Conservation (phyloP, 441 rosid species). For the Brassica hybrid region DNA sequence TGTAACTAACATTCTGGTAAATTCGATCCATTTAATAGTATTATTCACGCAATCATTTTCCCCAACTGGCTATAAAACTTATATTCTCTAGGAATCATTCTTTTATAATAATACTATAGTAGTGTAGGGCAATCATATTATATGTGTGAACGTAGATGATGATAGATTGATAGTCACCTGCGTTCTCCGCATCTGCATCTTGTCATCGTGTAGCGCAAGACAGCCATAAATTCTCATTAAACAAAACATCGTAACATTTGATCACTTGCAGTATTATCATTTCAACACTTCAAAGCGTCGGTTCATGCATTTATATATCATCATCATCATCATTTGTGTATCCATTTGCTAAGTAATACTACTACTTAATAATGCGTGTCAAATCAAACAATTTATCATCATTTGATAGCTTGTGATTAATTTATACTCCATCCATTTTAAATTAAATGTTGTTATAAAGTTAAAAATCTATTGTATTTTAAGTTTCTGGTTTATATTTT, state of each 20-base stretch:
- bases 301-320: not conserved
- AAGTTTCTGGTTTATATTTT: too few relatives aligned
- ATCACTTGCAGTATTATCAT: slow-evolving; percentile 31
- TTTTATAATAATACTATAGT: not conserved
- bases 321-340: not conserved
- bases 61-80: not conserved
- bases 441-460: too few relatives aligned
- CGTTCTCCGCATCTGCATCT: slow-evolving; percentile 33
- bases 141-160: slow-evolving; percentile 25
- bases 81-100: not conserved
- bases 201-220: slow-evolving; percentile 33
- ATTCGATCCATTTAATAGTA: not conserved
- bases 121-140: slow-evolving; percentile 1
- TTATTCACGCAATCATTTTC: not conserved
- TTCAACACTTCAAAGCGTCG: slow-evolving; percentile 33
- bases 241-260: slow-evolving; percentile 26
- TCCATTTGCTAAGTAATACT: not conserved
- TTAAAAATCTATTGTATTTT: too few relatives aligned
- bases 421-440: not conserved
- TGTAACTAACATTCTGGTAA: not conserved
- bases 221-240: slow-evolving; percentile 5
- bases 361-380: not conserved
- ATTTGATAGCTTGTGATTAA: not conserved
- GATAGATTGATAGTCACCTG: slow-evolving; percentile 20
- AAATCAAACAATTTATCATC: not conserved